Base-by-base conservation (phyloP, 78 protist genomes). In the Dictyostelium brefeldianum region DNA sequence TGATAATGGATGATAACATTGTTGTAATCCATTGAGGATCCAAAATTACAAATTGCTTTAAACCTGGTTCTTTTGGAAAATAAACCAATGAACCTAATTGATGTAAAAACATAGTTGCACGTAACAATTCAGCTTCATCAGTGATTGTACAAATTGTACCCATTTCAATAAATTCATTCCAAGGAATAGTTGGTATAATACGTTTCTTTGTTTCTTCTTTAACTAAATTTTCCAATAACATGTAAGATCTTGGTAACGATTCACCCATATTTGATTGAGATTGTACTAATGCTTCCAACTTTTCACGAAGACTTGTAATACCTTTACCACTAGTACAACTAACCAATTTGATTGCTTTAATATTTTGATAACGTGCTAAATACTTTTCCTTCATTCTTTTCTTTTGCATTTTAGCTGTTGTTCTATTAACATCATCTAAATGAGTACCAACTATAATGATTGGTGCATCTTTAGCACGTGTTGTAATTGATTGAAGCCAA, bases 391-490 rank as follows among this genome's bases (percentile, higher is more conserved):
- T n/a, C 70, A 91, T 91, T 62, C 64, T 69, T 64, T 74, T 91
- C 41, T 91, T 91, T 78, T 62, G 43, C 17, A 81, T 50, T 12
- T 91, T 83, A 7, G 89, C 90, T 0, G 71, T 36, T 6, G 83
- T 43, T 27, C 78, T 57, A 50, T 83, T 79, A 3, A 73, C 46
- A 64, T 94, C 91, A 6, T 94, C 96, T 51, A 78, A 56, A 69
- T 94, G 96, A 17, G 96, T 94, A 4, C 95, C 96, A 65, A 94
- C 96, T 43, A 94, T 85, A 25, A 94, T 83, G 29, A 94, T 90
- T 6, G 93, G 93, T n/a, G 80, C 96, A 81, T 82, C 81, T 36
- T 81, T 89, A 41, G 94, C 80, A n/a, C 92, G 51, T 0, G 92
- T 67, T 2, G 78, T 77, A 25, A 94, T 80, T 4, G 90, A 83